Evolutionary conservation across 805 yeast species (phyloP).

Genomic region (Kazachstania kunashirensis): DNA sequence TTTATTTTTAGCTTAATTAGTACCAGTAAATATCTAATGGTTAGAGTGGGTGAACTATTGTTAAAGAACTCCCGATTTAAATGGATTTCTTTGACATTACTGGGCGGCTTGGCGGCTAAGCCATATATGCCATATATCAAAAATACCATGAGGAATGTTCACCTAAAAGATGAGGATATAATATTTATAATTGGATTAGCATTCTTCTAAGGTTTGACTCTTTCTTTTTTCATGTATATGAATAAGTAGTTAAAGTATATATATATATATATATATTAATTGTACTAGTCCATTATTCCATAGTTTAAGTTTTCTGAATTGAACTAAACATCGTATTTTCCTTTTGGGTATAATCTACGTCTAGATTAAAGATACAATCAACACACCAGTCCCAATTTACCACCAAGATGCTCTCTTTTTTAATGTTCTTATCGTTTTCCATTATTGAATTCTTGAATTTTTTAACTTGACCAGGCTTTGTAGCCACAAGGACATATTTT

Average conservation of each 20-base stretch:
- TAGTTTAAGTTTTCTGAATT: background rate
- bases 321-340: background rate
- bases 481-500: slow-evolving; percentile 43
- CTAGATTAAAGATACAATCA: slow-evolving; percentile 20
- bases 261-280: no score
- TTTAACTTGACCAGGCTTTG: slow-evolving; percentile 22
- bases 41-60: no score
- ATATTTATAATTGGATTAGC: background rate
- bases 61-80: no score
- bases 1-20: no score
- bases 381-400: slow-evolving; percentile 32
- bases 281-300: no score
- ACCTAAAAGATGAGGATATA: slow-evolving; percentile 1
- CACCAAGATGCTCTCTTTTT: slow-evolving; percentile 11
- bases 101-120: background rate
- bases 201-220: no score
- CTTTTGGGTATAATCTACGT: slow-evolving; percentile 8
- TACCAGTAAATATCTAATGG: no score
- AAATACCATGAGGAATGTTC: background rate
- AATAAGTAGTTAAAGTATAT: no score
- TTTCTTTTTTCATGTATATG: no score
- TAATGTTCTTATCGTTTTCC: background rate
- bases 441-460: slow-evolving; percentile 13
- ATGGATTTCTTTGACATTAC: background rate
- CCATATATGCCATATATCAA: background rate